Conservation (phyloP, 179 eudicot species). For the Sideroxylon spinosum region DNA sequence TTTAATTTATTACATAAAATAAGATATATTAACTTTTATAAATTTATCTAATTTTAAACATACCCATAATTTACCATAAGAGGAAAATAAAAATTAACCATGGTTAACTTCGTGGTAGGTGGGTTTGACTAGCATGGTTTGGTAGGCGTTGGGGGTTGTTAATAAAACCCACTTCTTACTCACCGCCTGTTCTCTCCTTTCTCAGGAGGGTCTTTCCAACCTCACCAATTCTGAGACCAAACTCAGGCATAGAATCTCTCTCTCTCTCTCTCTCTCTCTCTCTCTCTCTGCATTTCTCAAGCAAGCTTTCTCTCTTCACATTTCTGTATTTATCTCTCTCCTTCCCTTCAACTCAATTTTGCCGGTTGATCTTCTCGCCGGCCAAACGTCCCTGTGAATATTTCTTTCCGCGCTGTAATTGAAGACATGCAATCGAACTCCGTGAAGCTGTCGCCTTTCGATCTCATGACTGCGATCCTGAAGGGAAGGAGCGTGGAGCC, state of each 20-base stretch:
- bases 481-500: slow-evolving; percentile 44
- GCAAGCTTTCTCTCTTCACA: neutral
- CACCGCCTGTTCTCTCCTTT: neutral
- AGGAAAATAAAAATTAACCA: slow-evolving; percentile 16
- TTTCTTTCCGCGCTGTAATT: slow-evolving; percentile 2
- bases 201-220: slow-evolving; percentile 20
- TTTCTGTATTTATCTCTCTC: neutral
- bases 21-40: too few species aligned
- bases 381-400: neutral
- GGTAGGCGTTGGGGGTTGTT: slow-evolving; percentile 14
- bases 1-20: too few species aligned
- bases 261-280: slow-evolving; percentile 15
- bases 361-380: slow-evolving; percentile 10
- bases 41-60: too few species aligned
- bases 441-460: slow-evolving; percentile 66
- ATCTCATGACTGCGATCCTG: slow-evolving; percentile 63
- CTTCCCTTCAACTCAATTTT: neutral
- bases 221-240: neutral
- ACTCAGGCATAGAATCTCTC: neutral
- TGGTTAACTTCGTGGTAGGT: slow-evolving; percentile 17
- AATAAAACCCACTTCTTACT: neutral
- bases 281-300: neutral
- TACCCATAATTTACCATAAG: neutral
- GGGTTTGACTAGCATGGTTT: slow-evolving; percentile 19
- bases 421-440: slow-evolving; percentile 49